These are phyloP conservation scores for Magnusiomyces tetraspermus DNA, from an alignment of 1,139 yeast genomes.

Conservation along the genomic window DNA sequence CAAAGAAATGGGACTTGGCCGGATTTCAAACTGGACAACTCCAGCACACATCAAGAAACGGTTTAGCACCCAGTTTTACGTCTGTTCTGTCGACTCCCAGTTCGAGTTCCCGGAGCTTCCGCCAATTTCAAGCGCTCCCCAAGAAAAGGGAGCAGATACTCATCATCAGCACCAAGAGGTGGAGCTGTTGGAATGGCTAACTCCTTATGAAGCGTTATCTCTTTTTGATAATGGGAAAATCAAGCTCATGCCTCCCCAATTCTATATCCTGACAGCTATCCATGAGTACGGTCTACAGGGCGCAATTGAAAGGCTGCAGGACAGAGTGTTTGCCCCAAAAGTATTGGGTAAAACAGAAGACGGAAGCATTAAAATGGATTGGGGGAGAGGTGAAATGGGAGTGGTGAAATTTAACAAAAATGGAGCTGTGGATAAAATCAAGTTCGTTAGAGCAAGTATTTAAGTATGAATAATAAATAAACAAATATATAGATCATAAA, in stretches of 20 bases:
- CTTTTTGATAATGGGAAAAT: slow-evolving; percentile 21
- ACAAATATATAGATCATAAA: neutral
- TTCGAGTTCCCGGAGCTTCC: slow-evolving; percentile 14
- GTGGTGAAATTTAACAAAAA: slow-evolving; percentile 18
- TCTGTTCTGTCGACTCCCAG: slow-evolving; percentile 19
- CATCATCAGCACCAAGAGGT: slow-evolving; percentile 15
- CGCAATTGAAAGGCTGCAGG: slow-evolving; percentile 16
- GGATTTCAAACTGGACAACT: slow-evolving; percentile 27
- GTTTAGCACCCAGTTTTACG: slow-evolving; percentile 27
- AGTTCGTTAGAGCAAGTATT: slow-evolving; percentile 14
- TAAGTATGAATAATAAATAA: neutral
- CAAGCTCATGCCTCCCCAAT: slow-evolving; percentile 30
- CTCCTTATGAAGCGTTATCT: slow-evolving; percentile 23
- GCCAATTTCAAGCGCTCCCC: slow-evolving; percentile 2
- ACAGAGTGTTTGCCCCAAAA: slow-evolving; percentile 22
- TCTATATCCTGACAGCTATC: slow-evolving; percentile 23
- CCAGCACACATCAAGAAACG: slow-evolving; percentile 20
- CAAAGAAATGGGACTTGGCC: slow-evolving; percentile 9
- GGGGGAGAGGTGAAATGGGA: slow-evolving; percentile 29
- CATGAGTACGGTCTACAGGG: slow-evolving; percentile 17
- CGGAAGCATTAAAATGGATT: slow-evolving; percentile 24
- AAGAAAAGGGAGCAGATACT: no score
- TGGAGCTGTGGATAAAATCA: slow-evolving; percentile 20
- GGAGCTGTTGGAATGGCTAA: slow-evolving; percentile 25
- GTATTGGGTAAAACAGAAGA: slow-evolving; percentile 16